phyloP scores from a whole-genome alignment of 148 eudicot genomes.

The Polygonum aviculare region DNA sequence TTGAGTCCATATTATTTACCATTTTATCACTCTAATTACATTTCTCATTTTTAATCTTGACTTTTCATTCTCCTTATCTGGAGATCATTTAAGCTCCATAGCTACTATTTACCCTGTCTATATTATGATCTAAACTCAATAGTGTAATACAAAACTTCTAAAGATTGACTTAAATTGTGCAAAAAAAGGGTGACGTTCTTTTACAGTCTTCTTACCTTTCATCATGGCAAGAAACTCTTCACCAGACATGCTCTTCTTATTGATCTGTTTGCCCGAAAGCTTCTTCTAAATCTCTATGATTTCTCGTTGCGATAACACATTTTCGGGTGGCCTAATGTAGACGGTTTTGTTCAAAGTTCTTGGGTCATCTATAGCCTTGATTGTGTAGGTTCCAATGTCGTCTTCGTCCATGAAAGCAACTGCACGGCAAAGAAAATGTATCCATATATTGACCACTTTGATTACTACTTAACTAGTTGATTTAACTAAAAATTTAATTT shows the following conservation, averaged over 20 bases:
- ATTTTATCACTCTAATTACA: too few species aligned
- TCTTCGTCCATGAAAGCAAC: constrained; percentile 33
- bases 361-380: constrained; percentile 26
- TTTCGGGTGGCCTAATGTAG: constrained; percentile 24
- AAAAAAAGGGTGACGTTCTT: too few species aligned
- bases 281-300: constrained; percentile 28
- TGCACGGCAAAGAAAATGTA: constrained; percentile 1
- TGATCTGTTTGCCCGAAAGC: constrained; percentile 22
- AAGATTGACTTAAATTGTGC: too few species aligned
- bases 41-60: too few species aligned
- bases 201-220: constrained; percentile 15
- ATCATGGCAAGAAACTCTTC: constrained; percentile 24
- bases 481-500: too few species aligned
- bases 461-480: too few species aligned
- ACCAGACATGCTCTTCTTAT: constrained; percentile 18
- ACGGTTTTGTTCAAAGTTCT: constrained; percentile 29
- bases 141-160: too few species aligned
- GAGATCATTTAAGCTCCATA: too few species aligned
- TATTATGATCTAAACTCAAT: too few species aligned
- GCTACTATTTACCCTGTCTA: too few species aligned
- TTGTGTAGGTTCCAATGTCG: constrained; percentile 32
- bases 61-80: too few species aligned
- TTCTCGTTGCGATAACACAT: constrained; percentile 26
- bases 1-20: too few species aligned
- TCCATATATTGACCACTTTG: not conserved